These are phyloP conservation scores for Cordyceps cateniannulata DNA, from an alignment of 2,329 filamentous ascomycete genomes.

Conservation along the genomic window DNA sequence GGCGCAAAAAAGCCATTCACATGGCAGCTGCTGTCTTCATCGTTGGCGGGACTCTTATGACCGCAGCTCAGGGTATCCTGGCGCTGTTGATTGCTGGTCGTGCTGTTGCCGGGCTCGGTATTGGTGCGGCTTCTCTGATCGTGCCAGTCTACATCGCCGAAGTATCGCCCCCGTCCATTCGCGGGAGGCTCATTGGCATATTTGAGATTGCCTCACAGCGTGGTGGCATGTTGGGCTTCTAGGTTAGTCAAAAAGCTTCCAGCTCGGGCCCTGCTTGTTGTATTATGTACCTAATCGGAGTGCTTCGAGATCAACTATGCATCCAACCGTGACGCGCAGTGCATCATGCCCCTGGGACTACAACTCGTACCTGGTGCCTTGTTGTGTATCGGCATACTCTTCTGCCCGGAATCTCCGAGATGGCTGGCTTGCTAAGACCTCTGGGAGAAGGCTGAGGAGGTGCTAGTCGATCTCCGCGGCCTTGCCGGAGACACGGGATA, in stretches of 20 bases:
- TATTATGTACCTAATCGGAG: neutral
- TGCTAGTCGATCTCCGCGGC: neutral
- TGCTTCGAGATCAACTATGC: neutral
- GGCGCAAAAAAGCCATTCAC: neutral
- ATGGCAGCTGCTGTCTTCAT: neutral
- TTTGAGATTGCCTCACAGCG: neutral
- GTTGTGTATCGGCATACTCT: conserved; percentile 43
- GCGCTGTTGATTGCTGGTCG: neutral
- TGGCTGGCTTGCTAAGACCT: conserved; percentile 50
- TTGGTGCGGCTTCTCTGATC: neutral
- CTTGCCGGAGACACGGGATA: conserved; percentile 24
- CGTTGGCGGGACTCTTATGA: neutral
- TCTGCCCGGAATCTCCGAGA: conserved; percentile 52
- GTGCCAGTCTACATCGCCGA: neutral
- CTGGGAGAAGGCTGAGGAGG: conserved; percentile 33
- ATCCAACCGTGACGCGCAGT: conserved; percentile 23
- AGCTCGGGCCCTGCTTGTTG: neutral
- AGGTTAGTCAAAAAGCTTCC: neutral
- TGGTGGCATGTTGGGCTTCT: neutral
- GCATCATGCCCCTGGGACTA: conserved; percentile 47
- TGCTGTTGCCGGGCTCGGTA: neutral
- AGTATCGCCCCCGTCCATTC: neutral
- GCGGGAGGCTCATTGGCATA: neutral
- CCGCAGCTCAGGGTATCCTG: neutral
- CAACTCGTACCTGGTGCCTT: conserved; percentile 48